These are phyloP conservation scores for Stemphylium vesicarium DNA, from an alignment of 2,329 filamentous ascomycete species.

Conservation along the genomic window DNA sequence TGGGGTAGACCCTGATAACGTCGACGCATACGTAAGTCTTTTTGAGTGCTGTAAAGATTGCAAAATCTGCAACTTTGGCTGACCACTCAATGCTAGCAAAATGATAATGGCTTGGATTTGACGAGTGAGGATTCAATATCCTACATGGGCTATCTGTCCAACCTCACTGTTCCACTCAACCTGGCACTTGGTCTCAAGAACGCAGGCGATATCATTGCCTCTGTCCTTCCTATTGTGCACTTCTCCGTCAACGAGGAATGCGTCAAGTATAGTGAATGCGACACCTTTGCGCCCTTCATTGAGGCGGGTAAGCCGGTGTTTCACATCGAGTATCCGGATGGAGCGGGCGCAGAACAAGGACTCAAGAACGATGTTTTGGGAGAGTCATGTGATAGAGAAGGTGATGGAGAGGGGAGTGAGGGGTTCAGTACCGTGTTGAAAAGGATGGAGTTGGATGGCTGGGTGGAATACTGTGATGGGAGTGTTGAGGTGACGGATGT, in stretches of 20 bases:
- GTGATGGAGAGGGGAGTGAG: constrained; percentile 50
- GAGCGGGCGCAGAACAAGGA: constrained; percentile 44
- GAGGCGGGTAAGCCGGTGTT: constrained; percentile 70
- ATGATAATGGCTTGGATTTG: constrained; percentile 67
- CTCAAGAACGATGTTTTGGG: constrained; percentile 39
- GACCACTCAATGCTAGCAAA: constrained; percentile 44
- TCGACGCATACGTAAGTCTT: constrained; percentile 66
- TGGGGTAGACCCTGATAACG: constrained; percentile 74
- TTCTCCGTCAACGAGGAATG: constrained; percentile 77
- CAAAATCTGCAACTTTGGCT: too few relatives aligned
- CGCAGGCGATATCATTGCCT: constrained; percentile 63
- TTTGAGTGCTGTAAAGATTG: neutral
- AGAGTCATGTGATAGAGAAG: constrained; percentile 52
- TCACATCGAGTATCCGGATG: constrained; percentile 72
- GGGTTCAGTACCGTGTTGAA: constrained; percentile 71
- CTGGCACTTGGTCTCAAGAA: constrained; percentile 74
- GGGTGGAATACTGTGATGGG: constrained; percentile 63
- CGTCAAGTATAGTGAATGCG: constrained; percentile 65
- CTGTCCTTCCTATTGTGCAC: constrained; percentile 60
- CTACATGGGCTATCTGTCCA: constrained; percentile 67
- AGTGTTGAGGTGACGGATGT: constrained; percentile 31
- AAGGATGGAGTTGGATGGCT: constrained; percentile 68
- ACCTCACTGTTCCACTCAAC: constrained; percentile 59
- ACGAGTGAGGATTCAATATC: constrained; percentile 63
- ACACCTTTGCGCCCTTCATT: constrained; percentile 64